phyloP scores from a whole-genome alignment of 257 asterid genomes.

The Capsicum chinense region DNA sequence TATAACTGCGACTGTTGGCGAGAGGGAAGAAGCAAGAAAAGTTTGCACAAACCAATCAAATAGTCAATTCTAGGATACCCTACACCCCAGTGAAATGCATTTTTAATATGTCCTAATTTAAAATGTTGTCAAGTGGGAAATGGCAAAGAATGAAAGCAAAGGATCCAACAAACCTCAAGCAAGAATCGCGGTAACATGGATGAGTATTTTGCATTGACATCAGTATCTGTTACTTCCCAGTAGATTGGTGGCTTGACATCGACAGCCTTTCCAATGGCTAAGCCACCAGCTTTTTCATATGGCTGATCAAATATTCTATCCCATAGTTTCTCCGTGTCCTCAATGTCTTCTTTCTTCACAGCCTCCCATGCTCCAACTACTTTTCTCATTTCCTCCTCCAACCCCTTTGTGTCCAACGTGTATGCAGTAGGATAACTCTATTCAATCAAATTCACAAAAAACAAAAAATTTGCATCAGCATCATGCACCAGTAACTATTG shows the following conservation, averaged over 20 bases:
- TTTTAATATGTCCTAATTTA: not conserved
- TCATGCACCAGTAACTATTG: conserved; percentile 27
- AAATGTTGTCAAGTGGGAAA: conserved; percentile 19
- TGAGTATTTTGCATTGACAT: conserved; percentile 73
- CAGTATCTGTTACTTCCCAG: conserved; percentile 66
- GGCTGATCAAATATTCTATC: conserved; percentile 79
- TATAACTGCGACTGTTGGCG: not conserved
- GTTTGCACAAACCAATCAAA: not conserved
- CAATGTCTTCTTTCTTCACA: conserved; percentile 50
- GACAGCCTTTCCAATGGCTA: conserved; percentile 45
- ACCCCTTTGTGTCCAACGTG: conserved; percentile 64
- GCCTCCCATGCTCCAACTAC: conserved; percentile 55
- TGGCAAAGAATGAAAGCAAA: not conserved
- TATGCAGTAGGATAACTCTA: conserved; percentile 93
- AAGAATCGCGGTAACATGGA: conserved; percentile 79
- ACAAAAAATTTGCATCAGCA: not conserved
- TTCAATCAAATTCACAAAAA: conserved; percentile 33
- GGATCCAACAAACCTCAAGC: conserved; percentile 66
- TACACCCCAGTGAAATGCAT: not conserved
- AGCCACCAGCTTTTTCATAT: conserved; percentile 82
- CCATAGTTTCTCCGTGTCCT: conserved; percentile 68
- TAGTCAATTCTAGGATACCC: not conserved
- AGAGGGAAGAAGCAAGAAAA: not conserved
- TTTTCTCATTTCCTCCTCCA: conserved; percentile 62
- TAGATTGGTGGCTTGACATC: conserved; percentile 54